Conservation (phyloP, 108 stramenopile genomes). For the Skeletonema costatum region DNA sequence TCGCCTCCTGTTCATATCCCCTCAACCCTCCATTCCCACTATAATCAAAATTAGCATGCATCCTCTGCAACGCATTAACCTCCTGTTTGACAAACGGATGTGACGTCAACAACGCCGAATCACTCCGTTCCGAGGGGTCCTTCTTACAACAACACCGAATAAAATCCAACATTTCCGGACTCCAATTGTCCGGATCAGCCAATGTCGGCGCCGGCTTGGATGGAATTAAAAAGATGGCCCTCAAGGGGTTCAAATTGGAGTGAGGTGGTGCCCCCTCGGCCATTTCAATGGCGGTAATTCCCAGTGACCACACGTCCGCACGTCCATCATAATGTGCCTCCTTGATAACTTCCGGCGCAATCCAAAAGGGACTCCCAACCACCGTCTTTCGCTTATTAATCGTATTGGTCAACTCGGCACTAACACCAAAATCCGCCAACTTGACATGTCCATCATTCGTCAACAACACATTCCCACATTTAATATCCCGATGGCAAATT, state of each 20-base stretch:
- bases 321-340: conserved; percentile 96
- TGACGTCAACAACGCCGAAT: conserved; percentile 72
- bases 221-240: conserved; percentile 90
- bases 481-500: conserved; percentile 95
- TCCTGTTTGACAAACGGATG: conserved; percentile 88
- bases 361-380: conserved; percentile 99
- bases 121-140: conserved; percentile 62
- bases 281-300: conserved; percentile 98
- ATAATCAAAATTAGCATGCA: conserved; percentile 57
- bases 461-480: conserved; percentile 93
- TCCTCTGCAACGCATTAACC: conserved; percentile 68
- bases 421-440: conserved; percentile 94
- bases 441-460: conserved; percentile 89
- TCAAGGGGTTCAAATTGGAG: conserved; percentile 90
- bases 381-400: conserved; percentile 95
- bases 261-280: conserved; percentile 98
- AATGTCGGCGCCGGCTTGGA: conserved; percentile 87
- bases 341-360: conserved; percentile 97
- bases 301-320: conserved; percentile 98
- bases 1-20: conserved; percentile 26
- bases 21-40: conserved; percentile 15
- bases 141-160: conserved; percentile 89
- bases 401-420: conserved; percentile 92
- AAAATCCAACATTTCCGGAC: conserved; percentile 91
- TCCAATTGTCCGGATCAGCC: conserved; percentile 90